Conservation (phyloP, 345 rosid genomes). For the Triadica sebifera region DNA sequence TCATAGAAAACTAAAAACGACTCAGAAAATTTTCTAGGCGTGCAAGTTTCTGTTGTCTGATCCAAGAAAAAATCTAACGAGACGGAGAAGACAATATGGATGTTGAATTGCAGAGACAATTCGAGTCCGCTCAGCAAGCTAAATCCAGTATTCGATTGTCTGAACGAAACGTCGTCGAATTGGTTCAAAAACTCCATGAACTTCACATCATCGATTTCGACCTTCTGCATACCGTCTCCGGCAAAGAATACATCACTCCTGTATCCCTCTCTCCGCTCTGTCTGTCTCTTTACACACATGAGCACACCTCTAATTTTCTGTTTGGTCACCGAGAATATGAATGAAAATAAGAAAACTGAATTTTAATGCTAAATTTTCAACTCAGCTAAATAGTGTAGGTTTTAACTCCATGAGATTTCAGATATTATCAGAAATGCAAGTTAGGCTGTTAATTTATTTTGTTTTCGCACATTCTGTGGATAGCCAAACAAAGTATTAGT, state of each 20-base stretch:
- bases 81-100: slow-evolving; percentile 48
- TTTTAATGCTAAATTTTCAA: neutral
- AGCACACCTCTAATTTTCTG: neutral
- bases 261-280: slow-evolving; percentile 28
- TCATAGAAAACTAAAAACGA: neutral
- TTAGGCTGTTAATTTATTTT: neutral
- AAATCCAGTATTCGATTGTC: slow-evolving; percentile 85
- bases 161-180: slow-evolving; percentile 92
- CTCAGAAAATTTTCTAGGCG: neutral
- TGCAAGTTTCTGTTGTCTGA: neutral
- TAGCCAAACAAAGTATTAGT: neutral
- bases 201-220: slow-evolving; percentile 89
- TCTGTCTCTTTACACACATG: neutral
- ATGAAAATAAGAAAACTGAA: neutral
- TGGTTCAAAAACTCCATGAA: slow-evolving; percentile 94
- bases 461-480: neutral
- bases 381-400: neutral
- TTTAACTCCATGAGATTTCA: neutral
- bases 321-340: slow-evolving; percentile 9
- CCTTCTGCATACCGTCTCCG: slow-evolving; percentile 95
- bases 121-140: slow-evolving; percentile 91
- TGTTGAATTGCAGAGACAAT: slow-evolving; percentile 85
- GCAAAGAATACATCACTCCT: slow-evolving; percentile 92
- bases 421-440: neutral
- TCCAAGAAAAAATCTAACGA: neutral